Conservation (phyloP, 164 flowering plant species). For the Brasenia schreberi region DNA sequence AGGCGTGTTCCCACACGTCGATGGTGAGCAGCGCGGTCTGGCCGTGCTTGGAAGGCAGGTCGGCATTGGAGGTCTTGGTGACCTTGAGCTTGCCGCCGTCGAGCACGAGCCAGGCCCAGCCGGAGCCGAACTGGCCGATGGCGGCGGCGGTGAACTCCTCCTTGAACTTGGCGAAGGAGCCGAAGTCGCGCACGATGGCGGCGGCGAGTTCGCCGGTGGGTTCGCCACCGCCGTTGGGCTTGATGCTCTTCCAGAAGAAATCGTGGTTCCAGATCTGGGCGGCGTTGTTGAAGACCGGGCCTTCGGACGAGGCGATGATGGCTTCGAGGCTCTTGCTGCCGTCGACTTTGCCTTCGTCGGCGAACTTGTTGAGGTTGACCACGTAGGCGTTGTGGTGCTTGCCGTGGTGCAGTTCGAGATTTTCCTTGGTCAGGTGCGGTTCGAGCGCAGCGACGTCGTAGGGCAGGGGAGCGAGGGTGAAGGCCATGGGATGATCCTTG, state of each 20-base stretch:
- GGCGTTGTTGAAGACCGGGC: background rate
- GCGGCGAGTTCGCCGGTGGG: background rate
- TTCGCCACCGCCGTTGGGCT: background rate
- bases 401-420: background rate
- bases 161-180: background rate
- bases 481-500: background rate
- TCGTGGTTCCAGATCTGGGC: background rate
- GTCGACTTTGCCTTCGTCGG: background rate
- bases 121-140: background rate
- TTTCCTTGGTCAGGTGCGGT: background rate
- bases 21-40: background rate
- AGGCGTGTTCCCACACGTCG: conserved; percentile 1
- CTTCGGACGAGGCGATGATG: background rate
- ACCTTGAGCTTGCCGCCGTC: background rate
- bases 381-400: background rate
- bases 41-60: background rate
- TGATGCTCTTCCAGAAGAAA: background rate
- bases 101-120: background rate
- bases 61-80: background rate
- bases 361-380: background rate
- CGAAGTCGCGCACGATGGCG: background rate
- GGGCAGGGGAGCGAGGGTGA: background rate
- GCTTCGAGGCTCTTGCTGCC: background rate
- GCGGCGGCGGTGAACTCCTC: background rate
- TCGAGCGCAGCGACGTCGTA: background rate